Percentiles rank a stretch among this genome's conserved stretches.
These are phyloP conservation scores for Trametes elegans DNA, from an alignment of 768 basidiomycete species.

Conservation along the genomic window DNA sequence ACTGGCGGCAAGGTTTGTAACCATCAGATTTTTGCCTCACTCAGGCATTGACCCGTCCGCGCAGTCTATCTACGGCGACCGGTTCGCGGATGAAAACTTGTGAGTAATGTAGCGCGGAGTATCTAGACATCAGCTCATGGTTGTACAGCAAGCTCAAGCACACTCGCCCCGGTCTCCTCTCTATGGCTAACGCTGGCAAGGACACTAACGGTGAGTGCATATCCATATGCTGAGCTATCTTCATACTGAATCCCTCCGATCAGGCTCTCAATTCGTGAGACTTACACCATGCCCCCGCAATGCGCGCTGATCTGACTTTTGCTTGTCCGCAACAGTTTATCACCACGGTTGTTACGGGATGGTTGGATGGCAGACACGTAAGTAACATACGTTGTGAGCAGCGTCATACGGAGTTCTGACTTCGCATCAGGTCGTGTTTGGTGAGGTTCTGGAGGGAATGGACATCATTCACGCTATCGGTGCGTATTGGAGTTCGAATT, in stretches of 20 bases:
- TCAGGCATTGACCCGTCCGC: background rate
- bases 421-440: conserved; percentile 77
- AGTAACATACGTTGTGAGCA: conserved; percentile 16
- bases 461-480: conserved; percentile 78
- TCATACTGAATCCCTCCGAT: background rate
- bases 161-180: conserved; percentile 81
- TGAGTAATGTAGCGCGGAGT: conserved; percentile 35
- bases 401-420: background rate
- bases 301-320: too few species aligned
- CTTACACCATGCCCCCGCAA: too few species aligned
- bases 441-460: conserved; percentile 90
- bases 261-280: conserved; percentile 86
- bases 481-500: conserved; percentile 25
- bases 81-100: conserved; percentile 97
- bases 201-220: conserved; percentile 77
- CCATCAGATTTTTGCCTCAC: background rate
- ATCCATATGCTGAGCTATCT: too few species aligned
- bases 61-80: conserved; percentile 89
- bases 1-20: conserved; percentile 80
- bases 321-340: conserved; percentile 72
- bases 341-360: conserved; percentile 80
- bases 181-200: conserved; percentile 93
- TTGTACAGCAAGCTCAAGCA: conserved; percentile 86
- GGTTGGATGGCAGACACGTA: conserved; percentile 91
- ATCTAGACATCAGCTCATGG: background rate